A percentile compares a stretch with the other conserved stretches of the same genome.
Evolutionary conservation across 2,329 filamentous ascomycete genomes (phyloP).

Genomic region (Fusarium sp.): DNA sequence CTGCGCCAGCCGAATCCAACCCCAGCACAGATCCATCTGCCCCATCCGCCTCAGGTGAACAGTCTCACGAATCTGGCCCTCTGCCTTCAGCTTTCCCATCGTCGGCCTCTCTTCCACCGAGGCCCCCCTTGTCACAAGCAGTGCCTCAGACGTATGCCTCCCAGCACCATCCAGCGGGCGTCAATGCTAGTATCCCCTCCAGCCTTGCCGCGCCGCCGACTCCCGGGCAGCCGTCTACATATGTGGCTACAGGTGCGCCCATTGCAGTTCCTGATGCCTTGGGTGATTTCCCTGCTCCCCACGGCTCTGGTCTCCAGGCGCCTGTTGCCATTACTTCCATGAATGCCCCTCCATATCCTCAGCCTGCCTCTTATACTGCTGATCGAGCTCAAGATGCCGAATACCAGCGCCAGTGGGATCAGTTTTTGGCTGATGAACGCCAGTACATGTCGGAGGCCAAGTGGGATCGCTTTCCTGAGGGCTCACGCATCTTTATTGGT

Average conservation of each 20-base stretch:
- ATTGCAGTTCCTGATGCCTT: conserved; percentile 49
- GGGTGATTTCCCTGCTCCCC: conserved; percentile 48
- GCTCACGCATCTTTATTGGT: conserved; percentile 85
- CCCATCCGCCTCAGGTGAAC: conserved; percentile 42
- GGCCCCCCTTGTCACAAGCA: conserved; percentile 56
- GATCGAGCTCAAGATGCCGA: conserved; percentile 55
- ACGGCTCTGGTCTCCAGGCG: conserved; percentile 46
- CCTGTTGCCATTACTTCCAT: conserved; percentile 46
- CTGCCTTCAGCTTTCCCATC: conserved; percentile 50
- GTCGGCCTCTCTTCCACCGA: conserved; percentile 59
- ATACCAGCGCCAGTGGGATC: conserved; percentile 75
- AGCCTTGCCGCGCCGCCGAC: conserved; percentile 47
- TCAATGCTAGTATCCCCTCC: conserved; percentile 48
- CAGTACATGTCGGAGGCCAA: conserved; percentile 80
- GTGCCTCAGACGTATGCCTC: conserved; percentile 53
- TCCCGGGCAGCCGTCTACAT: conserved; percentile 50
- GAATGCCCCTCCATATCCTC: conserved; percentile 49
- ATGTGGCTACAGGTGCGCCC: conserved; percentile 49
- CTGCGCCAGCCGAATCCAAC: conserved; percentile 49
- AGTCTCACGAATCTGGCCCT: conserved; percentile 41
- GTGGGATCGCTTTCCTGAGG: conserved; percentile 83
- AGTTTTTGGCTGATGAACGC: conserved; percentile 78
- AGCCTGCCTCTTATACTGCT: conserved; percentile 44
- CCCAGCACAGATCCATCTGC: conserved; percentile 47
- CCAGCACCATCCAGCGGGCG: conserved; percentile 50